Conservation (phyloP, 495 filamentous ascomycete species). For the Niebla homalea region DNA sequence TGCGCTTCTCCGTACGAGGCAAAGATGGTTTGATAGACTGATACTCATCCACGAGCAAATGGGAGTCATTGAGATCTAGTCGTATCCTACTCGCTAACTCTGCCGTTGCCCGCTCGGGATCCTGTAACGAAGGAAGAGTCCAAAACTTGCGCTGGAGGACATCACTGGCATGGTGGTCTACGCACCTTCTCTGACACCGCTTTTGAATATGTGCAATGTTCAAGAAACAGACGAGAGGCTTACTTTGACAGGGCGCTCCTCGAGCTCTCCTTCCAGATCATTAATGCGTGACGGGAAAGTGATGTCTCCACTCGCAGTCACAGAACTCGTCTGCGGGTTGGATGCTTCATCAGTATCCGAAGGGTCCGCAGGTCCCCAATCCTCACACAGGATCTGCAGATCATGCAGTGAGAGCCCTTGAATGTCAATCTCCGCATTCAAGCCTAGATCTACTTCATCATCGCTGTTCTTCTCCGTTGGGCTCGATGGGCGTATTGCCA, state of each 20-base stretch:
- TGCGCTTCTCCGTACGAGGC: constrained; percentile 13
- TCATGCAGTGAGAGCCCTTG: constrained; percentile 61
- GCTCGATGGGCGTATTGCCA: constrained; percentile 40
- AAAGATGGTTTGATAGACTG: constrained; percentile 30
- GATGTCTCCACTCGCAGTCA: background rate
- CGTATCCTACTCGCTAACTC: constrained; percentile 60
- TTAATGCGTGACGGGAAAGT: too few relatives aligned
- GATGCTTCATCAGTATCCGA: background rate
- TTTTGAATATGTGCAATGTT: background rate
- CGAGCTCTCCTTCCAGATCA: background rate
- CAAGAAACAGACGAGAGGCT: background rate
- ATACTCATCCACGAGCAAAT: constrained; percentile 62
- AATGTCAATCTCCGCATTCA: constrained; percentile 52
- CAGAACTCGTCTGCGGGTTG: background rate
- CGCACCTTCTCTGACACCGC: constrained; percentile 37
- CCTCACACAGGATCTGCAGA: constrained; percentile 63
- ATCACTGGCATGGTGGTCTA: constrained; percentile 28
- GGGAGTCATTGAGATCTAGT: constrained; percentile 83
- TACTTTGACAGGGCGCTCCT: constrained; percentile 1
- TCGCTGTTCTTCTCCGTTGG: constrained; percentile 33
- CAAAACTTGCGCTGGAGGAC: constrained; percentile 32
- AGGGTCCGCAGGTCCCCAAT: constrained; percentile 51
- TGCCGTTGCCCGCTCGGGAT: constrained; percentile 47
- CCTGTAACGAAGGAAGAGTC: constrained; percentile 40
- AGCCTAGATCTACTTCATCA: constrained; percentile 42